Base-by-base conservation (phyloP, 2,329 filamentous ascomycete species). In the Fusarium sp. region DNA sequence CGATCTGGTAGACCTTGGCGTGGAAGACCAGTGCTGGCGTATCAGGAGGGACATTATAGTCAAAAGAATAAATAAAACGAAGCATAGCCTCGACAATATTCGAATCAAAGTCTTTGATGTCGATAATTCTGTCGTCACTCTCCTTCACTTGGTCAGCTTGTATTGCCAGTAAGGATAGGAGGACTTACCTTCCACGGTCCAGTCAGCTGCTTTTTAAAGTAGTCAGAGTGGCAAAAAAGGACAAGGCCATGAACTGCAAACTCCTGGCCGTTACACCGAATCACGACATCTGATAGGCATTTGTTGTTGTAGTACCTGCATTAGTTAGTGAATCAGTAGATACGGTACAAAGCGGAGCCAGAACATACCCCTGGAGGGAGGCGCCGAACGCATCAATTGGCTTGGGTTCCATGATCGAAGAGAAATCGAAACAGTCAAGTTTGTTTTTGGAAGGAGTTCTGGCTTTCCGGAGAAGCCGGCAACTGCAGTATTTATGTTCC, bases 211-310 rank as follows among this genome's bases (percentile, higher is more conserved):
- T 16, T 69, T 0, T 13, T 3, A 3, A 72, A 72, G 15, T 61
- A 72, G 2, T 64, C 22, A 0, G 58, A 69, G 12, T 65, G 68
- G 4, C 41, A 47, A 0, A 28, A 69, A 0, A 72, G 18, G 0
- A 69, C 36, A 2, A 72, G 15, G 14, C 59, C 26, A 4, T 72
- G 64, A 5, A 47, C 55, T 4, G 58, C 20, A n/a, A 69, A 65
- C 1, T 48, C 59, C 6, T 3, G 20, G 0, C 28, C 59, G 0
- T 22, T 6, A 2, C 64, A 70, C 12, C 14, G 18, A 16, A 72
- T 38, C 2, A 26, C 41, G 2, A 35, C 50, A 12, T 72, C 68
- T 1, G 58, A 72, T 3, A 72, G 41, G 1, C 20, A 33, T 0
- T 45, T 50, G 7, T 44, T 48, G 8, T 65, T 42, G 15, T 60